phyloP scores from a whole-genome alignment of 176 grass and related monocot species.

The Secale cereale region DNA sequence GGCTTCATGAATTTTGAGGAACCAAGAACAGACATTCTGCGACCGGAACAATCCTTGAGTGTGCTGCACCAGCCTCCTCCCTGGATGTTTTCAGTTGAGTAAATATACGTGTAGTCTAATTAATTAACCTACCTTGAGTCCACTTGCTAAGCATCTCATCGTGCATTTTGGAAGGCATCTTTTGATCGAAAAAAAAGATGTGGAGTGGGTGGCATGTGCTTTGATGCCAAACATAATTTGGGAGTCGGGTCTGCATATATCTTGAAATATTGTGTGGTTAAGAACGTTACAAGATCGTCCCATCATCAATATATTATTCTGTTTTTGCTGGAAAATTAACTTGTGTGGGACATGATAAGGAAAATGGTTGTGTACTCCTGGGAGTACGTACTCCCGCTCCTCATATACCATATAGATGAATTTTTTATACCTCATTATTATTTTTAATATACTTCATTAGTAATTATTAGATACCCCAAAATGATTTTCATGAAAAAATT shows the following conservation, averaged over 20 bases:
- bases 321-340: background rate
- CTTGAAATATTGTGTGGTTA: background rate
- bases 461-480: too few species aligned
- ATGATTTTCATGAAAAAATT: too few species aligned
- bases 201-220: background rate
- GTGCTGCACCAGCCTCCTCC: slow-evolving; percentile 56
- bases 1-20: background rate
- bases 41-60: slow-evolving; percentile 14
- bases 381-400: too few species aligned
- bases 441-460: too few species aligned
- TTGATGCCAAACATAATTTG: background rate
- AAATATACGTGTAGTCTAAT: background rate
- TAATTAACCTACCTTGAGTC: background rate
- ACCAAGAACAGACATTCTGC: background rate
- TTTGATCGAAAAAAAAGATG: background rate
- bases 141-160: background rate
- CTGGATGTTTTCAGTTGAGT: slow-evolving; percentile 14
- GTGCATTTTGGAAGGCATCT: background rate
- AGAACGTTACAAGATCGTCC: background rate
- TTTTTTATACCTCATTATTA: too few species aligned
- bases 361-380: too few species aligned
- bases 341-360: background rate
- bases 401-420: too few species aligned
- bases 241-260: background rate
- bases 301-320: background rate